phyloP scores from a whole-genome alignment of 257 asterid genomes.

The Nicotiana sylvestris region DNA sequence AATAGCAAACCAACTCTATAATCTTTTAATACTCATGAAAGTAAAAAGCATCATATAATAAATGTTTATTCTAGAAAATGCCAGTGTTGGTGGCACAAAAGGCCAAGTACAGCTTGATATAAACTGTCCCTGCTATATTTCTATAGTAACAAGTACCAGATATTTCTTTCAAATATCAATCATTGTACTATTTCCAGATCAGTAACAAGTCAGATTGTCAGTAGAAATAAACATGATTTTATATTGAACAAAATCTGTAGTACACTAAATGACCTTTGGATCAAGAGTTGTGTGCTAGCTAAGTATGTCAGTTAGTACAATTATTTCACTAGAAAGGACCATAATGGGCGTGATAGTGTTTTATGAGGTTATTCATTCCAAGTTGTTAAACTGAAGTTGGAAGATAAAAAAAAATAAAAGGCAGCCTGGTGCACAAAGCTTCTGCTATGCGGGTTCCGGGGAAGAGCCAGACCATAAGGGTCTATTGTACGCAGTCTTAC shows the following conservation, averaged over 20 bases:
- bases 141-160: conserved; percentile 12
- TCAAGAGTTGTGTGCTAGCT: background rate
- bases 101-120: conserved; percentile 10
- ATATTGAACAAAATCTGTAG: background rate
- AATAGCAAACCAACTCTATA: background rate
- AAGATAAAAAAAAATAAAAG: background rate
- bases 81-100: conserved; percentile 13
- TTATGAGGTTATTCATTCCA: background rate
- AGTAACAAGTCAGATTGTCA: conserved; percentile 20
- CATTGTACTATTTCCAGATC: conserved; percentile 11
- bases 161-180: conserved; percentile 7
- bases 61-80: conserved; percentile 3
- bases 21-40: background rate
- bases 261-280: background rate
- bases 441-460: too few species aligned
- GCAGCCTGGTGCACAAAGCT: too few species aligned
- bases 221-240: background rate
- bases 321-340: background rate
- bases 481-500: too few species aligned
- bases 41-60: conserved; percentile 3
- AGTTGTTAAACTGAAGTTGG: background rate
- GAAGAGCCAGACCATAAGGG: too few species aligned
- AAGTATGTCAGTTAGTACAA: background rate
- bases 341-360: background rate
- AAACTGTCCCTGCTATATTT: conserved; percentile 13